Base-by-base conservation (phyloP, 768 basidiomycete genomes). In the Sistotremastrum niveocremeum region DNA sequence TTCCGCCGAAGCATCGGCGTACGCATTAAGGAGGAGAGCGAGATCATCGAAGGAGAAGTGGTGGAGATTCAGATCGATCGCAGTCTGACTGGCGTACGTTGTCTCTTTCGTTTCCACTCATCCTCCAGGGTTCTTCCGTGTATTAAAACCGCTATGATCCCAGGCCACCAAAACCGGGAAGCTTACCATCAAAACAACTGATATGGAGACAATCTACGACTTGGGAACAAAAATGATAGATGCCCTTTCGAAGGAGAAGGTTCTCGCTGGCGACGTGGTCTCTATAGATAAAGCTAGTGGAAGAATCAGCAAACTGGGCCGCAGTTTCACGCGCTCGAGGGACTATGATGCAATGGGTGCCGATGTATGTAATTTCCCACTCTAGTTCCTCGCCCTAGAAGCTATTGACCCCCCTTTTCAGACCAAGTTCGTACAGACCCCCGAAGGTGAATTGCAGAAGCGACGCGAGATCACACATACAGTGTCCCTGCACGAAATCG, bases 321-420 rank as follows among this genome's bases (percentile, higher is more conserved):
- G 95, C 34, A 94, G 90, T 7, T 95, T 95, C 63, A 89, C 95
- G n/a, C 73, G 93, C 50, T 94, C 91, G 42, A 74, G 94, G 59
- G 94, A 98, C 57, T 99, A 98, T 58, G 95, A 98, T 62, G 95
- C 94, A 34, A 95, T 97, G 88, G 94, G 95, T 46, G 93, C 94
- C 48, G 95, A 99, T 60, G 94, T 95, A 62, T 53, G 85, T 73
- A 11, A 34, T 2, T 40, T 47, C 6, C 11, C 38, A n/a, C 29
- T 46, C 9, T 32, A 11, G 29, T 39, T 12, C 37, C 34, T 9
- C 35, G n/a, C 9, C 36, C 46, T 41, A 6, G 8, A 11, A 34
- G n/a, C n/a, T 44, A 37, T 36, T 54, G 41, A 36, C 8, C 37
- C 6, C 34, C 34, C 30, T 42, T 46, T 34, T 45, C 58, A 97